Conservation (phyloP, 192 early-diverging fungal genomes). For the Coemansia sp. region DNA sequence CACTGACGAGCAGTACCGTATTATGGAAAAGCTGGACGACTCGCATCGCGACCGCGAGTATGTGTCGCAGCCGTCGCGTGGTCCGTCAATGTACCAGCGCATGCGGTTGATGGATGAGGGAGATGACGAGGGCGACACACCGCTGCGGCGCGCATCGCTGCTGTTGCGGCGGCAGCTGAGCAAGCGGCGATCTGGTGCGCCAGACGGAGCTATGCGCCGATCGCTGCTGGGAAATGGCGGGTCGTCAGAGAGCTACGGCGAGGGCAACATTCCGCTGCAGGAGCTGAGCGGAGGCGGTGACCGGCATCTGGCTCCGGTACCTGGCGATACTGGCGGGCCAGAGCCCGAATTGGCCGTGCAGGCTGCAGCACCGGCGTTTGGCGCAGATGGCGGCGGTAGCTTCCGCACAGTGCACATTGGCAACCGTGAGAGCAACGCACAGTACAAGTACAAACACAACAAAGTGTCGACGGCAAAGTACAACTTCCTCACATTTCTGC, state of each 20-base stretch:
- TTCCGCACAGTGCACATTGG: slow-evolving; percentile 89
- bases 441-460: slow-evolving; percentile 87
- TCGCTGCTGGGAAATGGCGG: slow-evolving; percentile 33
- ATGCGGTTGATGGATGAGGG: slow-evolving; percentile 50
- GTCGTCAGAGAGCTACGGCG: slow-evolving; percentile 16
- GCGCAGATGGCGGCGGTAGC: slow-evolving; percentile 30
- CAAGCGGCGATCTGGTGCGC: slow-evolving; percentile 44
- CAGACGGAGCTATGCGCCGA: slow-evolving; percentile 27
- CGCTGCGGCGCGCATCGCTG: slow-evolving; percentile 39
- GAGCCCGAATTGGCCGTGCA: slow-evolving; percentile 2
- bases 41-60: slow-evolving; percentile 43
- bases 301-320: slow-evolving; percentile 6
- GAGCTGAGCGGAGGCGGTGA: slow-evolving; percentile 8
- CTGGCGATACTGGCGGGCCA: neutral
- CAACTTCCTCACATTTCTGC: slow-evolving; percentile 86
- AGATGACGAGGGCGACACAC: slow-evolving; percentile 40
- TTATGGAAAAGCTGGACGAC: slow-evolving; percentile 52
- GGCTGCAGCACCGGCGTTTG: slow-evolving; percentile 20
- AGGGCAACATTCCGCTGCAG: slow-evolving; percentile 31
- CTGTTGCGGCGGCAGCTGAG: slow-evolving; percentile 46
- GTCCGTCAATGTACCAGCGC: slow-evolving; percentile 52
- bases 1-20: slow-evolving; percentile 22
- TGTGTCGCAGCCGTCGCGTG: slow-evolving; percentile 46
- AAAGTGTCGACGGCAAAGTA: slow-evolving; percentile 95
- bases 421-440: slow-evolving; percentile 72